Percentiles rank a stretch among this genome's conserved stretches.
Conservation (phyloP, 495 filamentous ascomycete genomes). For the Trichoderma erinaceum region DNA sequence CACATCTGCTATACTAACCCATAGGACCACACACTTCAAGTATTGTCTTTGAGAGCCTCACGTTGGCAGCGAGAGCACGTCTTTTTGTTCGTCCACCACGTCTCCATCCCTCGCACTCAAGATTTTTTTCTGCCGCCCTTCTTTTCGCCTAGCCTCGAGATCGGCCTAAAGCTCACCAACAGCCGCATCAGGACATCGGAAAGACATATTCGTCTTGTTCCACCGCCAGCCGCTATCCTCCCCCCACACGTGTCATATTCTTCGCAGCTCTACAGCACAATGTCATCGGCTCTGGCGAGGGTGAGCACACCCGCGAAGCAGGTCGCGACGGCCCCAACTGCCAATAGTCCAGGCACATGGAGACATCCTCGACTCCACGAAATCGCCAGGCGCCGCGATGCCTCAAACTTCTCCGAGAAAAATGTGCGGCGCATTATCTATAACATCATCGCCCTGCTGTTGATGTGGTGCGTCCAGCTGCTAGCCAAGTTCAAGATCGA, state of each 20-base stretch:
- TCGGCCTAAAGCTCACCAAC: not conserved
- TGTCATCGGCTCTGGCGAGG: not conserved
- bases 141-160: not conserved
- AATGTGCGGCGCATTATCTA: slow-evolving; percentile 59
- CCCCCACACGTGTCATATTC: not conserved
- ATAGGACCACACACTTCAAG: not conserved
- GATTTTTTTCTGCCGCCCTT: slow-evolving; percentile 2
- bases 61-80: not conserved
- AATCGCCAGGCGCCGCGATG: slow-evolving; percentile 67
- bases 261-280: slow-evolving; percentile 1
- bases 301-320: slow-evolving; percentile 41
- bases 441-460: slow-evolving; percentile 53
- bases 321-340: slow-evolving; percentile 28
- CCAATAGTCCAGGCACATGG: slow-evolving; percentile 69
- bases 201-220: not conserved
- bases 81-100: not conserved
- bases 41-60: not conserved
- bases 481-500: slow-evolving; percentile 20
- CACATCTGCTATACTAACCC: not conserved
- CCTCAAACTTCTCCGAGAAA: slow-evolving; percentile 62
- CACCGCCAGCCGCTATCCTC: not conserved
- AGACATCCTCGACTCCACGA: slow-evolving; percentile 75
- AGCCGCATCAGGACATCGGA: not conserved
- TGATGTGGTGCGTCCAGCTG: slow-evolving; percentile 32
- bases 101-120: not conserved